Base-by-base conservation (phyloP, 2,329 filamentous ascomycete species). In the Keithomyces neogunnii region DNA sequence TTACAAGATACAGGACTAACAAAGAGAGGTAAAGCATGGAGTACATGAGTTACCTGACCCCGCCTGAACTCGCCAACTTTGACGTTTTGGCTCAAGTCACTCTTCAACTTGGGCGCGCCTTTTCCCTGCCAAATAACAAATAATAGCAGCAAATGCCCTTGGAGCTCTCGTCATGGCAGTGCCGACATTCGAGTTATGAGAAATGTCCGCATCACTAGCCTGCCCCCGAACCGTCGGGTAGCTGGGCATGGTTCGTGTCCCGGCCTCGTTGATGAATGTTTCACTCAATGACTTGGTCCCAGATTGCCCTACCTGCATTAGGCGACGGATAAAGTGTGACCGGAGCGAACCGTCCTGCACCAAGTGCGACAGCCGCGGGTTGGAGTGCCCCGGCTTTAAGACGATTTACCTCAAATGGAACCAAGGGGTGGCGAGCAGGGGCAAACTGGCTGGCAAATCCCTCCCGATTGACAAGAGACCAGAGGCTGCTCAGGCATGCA, bases 361-460 rank as follows among this genome's bases (percentile, higher is more conserved):
- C 28, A 60, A 60, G 43, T 60, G 58, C 45, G 49, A 51, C 26
- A 57, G 51, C 38, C 53, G 58, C 28, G 51, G 51, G 28, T 40
- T 57, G 2, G 13, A 35, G 4, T 60, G 58, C 42, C 54, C 57
- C 6, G 58, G 58, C 11, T 59, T 57, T 39, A 49, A 59, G 13
- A 29, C 51, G 9, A 35, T 53, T 4, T 51, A 54, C 10, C 53
- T 60, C 7, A 55, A 46, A 53, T 60, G 58, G 58, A 36, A 55
- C 30, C 57, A 59, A 38, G 57, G 58, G n/a, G 52, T 60, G 9
- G 58, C 58, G 1, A 60, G 58, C 43, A 52, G 58, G 26, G 55
- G 58, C 3, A 55, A 46, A 42, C 44, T 57, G 29, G 51, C 58
- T 1, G 58, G 58, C 4, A 57, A 52, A 19, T 43, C 45, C 1